Conservation (phyloP, 2,329 filamentous ascomycete genomes). For the Thielaviopsis euricoi region DNA sequence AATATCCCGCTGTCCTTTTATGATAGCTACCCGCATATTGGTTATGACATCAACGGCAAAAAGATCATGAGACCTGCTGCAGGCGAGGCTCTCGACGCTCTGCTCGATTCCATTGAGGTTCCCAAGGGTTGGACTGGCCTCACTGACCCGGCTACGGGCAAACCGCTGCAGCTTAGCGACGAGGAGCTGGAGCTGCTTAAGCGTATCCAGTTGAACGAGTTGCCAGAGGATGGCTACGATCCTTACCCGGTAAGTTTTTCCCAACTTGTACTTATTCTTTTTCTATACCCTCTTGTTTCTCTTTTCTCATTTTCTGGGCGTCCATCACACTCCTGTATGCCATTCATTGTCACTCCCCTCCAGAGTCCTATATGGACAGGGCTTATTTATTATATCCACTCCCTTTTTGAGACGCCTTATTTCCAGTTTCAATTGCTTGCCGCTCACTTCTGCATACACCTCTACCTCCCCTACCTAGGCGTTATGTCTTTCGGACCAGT, state of each 20-base stretch:
- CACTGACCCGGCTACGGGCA: constrained; percentile 85
- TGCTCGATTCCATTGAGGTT: constrained; percentile 90
- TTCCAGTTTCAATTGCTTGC: neutral
- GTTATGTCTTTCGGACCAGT: neutral
- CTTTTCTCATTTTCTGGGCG: neutral
- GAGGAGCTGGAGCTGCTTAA: constrained; percentile 81
- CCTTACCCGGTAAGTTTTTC: constrained; percentile 61
- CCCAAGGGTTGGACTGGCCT: constrained; percentile 95
- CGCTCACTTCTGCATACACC: neutral
- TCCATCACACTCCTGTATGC: neutral
- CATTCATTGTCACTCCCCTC: neutral
- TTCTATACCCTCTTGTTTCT: neutral
- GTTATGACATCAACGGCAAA: constrained; percentile 97
- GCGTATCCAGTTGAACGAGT: constrained; percentile 76
- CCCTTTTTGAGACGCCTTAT: neutral
- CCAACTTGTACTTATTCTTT: neutral
- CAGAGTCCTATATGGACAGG: too few relatives aligned
- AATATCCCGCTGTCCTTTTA: constrained; percentile 91
- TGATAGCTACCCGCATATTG: constrained; percentile 94
- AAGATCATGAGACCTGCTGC: constrained; percentile 92
- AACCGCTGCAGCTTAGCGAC: constrained; percentile 70
- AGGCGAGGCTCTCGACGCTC: constrained; percentile 79
- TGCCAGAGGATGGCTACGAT: constrained; percentile 76
- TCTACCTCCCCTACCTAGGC: neutral
- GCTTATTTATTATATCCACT: neutral